Conservation (phyloP, 176 grass and related monocot genomes). For the Secale cereale region DNA sequence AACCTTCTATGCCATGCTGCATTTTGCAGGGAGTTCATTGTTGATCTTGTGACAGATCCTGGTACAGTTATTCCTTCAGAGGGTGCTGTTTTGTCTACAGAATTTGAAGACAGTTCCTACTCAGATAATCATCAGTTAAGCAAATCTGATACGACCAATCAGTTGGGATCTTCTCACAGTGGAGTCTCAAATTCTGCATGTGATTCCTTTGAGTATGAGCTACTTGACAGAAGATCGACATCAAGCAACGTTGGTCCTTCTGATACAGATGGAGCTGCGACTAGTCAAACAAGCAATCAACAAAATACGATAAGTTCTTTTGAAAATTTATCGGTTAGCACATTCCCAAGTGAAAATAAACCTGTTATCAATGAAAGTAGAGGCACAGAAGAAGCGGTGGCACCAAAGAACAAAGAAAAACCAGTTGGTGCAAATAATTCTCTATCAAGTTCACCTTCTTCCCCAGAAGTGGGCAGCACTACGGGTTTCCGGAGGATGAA, state of each 20-base stretch:
- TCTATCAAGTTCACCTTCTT: conserved; percentile 44
- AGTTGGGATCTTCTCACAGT: conserved; percentile 41
- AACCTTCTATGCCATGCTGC: conserved; percentile 10
- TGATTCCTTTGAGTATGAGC: conserved; percentile 45
- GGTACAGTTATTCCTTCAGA: conserved; percentile 92
- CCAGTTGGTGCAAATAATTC: conserved; percentile 19
- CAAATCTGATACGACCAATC: conserved; percentile 34
- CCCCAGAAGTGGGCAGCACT: conserved; percentile 38
- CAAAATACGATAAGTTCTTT: conserved; percentile 47
- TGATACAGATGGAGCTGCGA: conserved; percentile 42
- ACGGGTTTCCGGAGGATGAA: conserved; percentile 76
- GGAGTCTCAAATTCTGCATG: conserved; percentile 43
- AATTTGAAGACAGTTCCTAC: conserved; percentile 50
- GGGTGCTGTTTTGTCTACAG: conserved; percentile 51
- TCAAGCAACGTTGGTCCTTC: conserved; percentile 41
- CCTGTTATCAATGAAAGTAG: conserved; percentile 25
- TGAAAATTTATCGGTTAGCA: conserved; percentile 40
- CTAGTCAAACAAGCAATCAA: conserved; percentile 43
- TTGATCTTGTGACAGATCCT: conserved; percentile 93
- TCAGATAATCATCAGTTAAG: conserved; percentile 39
- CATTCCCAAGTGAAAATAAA: conserved; percentile 37
- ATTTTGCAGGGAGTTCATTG: conserved; percentile 90
- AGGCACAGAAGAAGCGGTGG: conserved; percentile 3
- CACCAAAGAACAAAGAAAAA: conserved; percentile 45
- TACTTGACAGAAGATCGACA: conserved; percentile 39